phyloP scores from a whole-genome alignment of 495 filamentous ascomycete genomes.

The Daldinia caldariorum region DNA sequence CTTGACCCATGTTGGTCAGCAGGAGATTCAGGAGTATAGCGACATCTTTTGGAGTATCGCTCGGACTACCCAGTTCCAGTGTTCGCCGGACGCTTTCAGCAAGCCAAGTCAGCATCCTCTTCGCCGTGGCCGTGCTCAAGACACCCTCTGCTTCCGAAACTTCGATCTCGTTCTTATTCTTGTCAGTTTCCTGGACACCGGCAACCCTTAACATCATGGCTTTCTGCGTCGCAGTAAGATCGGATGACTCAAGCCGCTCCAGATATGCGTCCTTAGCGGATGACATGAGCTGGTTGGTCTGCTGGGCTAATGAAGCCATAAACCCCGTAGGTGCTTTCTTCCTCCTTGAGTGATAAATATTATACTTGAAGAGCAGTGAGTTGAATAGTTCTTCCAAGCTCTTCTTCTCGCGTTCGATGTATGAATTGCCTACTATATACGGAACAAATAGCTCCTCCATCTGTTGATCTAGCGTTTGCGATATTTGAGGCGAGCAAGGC shows the following conservation, averaged over 20 bases:
- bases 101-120: conserved; percentile 97
- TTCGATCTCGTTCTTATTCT: conserved; percentile 79
- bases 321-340: conserved; percentile 87
- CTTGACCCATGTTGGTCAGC: conserved; percentile 87
- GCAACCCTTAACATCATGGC: conserved; percentile 86
- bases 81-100: conserved; percentile 95
- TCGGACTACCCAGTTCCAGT: conserved; percentile 84
- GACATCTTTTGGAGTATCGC: conserved; percentile 94
- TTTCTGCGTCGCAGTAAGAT: conserved; percentile 84
- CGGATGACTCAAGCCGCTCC: conserved; percentile 82
- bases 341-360: conserved; percentile 84
- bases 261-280: conserved; percentile 87
- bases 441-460: conserved; percentile 96
- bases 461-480: conserved; percentile 90
- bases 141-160: conserved; percentile 88
- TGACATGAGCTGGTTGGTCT: conserved; percentile 81
- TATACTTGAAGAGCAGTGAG: conserved; percentile 94
- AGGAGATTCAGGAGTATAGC: conserved; percentile 85
- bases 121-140: conserved; percentile 83
- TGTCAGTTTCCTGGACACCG: conserved; percentile 67
- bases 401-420: conserved; percentile 92
- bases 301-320: conserved; percentile 87
- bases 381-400: conserved; percentile 93
- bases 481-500: conserved; percentile 84
- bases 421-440: conserved; percentile 91